phyloP scores from a whole-genome alignment of 148 eudicot genomes.

The Amaranthus cruentus region DNA sequence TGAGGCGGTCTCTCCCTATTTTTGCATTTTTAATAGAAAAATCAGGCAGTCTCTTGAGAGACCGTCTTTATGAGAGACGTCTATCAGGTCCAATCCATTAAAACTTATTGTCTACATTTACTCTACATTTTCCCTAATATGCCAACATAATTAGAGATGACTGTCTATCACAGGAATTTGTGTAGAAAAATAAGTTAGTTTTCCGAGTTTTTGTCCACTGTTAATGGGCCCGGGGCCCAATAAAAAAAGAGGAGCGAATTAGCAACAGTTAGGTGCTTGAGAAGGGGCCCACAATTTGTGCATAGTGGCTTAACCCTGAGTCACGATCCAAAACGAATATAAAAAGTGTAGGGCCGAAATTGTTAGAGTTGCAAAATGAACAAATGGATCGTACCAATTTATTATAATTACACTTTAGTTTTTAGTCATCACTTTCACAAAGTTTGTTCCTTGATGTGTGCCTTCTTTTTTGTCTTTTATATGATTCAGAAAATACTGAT shows the following conservation, averaged over 20 bases:
- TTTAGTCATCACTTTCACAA: slow-evolving; percentile 11
- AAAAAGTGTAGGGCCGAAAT: background rate
- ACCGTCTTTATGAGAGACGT: too few relatives aligned
- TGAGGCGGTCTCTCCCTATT: too few relatives aligned
- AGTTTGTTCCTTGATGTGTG: background rate
- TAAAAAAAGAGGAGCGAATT: background rate
- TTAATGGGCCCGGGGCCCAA: background rate
- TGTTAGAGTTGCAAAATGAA: background rate
- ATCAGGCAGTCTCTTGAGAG: too few relatives aligned
- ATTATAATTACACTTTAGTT: background rate
- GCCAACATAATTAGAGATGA: too few relatives aligned
- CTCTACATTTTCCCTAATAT: too few relatives aligned
- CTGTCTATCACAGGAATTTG: too few relatives aligned
- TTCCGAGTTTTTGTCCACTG: background rate
- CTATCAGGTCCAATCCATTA: too few relatives aligned
- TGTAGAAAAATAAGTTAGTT: background rate
- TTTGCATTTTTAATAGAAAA: too few relatives aligned
- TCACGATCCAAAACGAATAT: background rate
- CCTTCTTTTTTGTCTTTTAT: slow-evolving; percentile 18
- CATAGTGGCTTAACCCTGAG: background rate
- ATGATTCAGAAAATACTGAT: slow-evolving; percentile 16
- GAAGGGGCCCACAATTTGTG: background rate
- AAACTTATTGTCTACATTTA: too few relatives aligned
- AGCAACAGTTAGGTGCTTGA: background rate
- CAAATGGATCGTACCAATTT: slow-evolving; percentile 1